Percentiles rank a stretch among this genome's conserved stretches.
Evolutionary conservation across 2,329 filamentous ascomycete species (phyloP).

Genomic region (Lachnellula cervina): DNA sequence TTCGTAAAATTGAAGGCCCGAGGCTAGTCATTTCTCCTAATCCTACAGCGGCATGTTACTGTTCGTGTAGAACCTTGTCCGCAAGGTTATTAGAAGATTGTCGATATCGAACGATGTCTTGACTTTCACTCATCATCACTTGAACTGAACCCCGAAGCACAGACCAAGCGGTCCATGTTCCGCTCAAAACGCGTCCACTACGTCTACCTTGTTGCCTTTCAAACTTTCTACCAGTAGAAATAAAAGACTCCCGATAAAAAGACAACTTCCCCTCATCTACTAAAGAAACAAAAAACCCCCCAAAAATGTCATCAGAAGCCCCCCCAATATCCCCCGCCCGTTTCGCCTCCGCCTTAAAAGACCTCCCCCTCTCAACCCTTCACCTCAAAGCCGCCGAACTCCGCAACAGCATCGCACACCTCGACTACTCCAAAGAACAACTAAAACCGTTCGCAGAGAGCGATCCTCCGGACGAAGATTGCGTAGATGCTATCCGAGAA

Average conservation of each 20-base stretch:
- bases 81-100: background rate
- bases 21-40: conserved; percentile 24
- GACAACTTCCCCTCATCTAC: conserved; percentile 1
- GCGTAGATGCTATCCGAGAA: conserved; percentile 67
- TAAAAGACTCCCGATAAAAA: background rate
- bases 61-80: background rate
- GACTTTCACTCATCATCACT: background rate
- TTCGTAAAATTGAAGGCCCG: conserved; percentile 21
- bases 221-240: background rate
- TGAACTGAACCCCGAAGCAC: conserved; percentile 3
- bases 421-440: conserved; percentile 69
- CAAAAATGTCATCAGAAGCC: conserved; percentile 56
- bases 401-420: conserved; percentile 68
- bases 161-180: conserved; percentile 2
- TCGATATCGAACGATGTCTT: background rate
- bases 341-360: conserved; percentile 63
- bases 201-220: background rate
- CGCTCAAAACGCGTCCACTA: conserved; percentile 8
- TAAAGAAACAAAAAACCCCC: conserved; percentile 38
- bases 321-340: conserved; percentile 55
- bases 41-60: conserved; percentile 16
- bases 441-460: conserved; percentile 61
- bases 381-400: conserved; percentile 73
- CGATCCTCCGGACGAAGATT: conserved; percentile 58
- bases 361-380: conserved; percentile 58